Conservation (phyloP, 2,329 filamentous ascomycete genomes). For the Cryphonectria radicalis region DNA sequence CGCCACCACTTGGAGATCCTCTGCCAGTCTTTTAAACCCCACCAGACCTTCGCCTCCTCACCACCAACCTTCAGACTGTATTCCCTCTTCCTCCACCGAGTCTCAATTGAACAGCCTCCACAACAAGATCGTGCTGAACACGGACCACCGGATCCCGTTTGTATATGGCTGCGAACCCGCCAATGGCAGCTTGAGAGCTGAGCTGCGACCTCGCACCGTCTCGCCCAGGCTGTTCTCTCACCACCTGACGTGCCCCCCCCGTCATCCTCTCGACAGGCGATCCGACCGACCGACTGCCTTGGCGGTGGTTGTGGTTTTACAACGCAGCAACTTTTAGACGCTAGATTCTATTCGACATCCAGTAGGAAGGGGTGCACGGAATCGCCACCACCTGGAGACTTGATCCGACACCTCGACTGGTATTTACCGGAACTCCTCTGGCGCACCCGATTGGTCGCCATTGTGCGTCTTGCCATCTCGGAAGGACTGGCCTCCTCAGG, state of each 20-base stretch:
- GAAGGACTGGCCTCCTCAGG: not conserved
- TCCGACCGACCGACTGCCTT: not conserved
- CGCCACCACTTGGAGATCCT: not conserved
- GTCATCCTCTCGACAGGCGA: not conserved
- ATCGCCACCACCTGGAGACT: conserved; percentile 7
- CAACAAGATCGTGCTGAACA: not conserved
- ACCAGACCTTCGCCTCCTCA: conserved; percentile 30
- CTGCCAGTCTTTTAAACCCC: not conserved
- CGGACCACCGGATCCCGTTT: not conserved
- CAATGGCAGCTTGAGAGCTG: conserved; percentile 11
- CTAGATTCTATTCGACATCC: not conserved
- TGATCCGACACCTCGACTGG: not conserved
- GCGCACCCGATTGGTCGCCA: conserved; percentile 6
- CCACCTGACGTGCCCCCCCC: not conserved
- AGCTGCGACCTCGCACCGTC: conserved; percentile 6
- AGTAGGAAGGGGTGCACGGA: not conserved
- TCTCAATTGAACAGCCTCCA: not conserved
- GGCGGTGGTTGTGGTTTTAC: not conserved
- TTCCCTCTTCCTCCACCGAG: not conserved
- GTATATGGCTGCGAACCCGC: conserved; percentile 11
- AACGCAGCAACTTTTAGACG: not conserved
- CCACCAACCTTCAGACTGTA: not conserved
- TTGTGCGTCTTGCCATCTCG: not conserved
- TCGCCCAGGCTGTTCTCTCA: not conserved
- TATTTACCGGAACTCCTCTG: not conserved